Base-by-base conservation (phyloP, 140 eudicot genomes). In the Stevia rebaudiana region DNA sequence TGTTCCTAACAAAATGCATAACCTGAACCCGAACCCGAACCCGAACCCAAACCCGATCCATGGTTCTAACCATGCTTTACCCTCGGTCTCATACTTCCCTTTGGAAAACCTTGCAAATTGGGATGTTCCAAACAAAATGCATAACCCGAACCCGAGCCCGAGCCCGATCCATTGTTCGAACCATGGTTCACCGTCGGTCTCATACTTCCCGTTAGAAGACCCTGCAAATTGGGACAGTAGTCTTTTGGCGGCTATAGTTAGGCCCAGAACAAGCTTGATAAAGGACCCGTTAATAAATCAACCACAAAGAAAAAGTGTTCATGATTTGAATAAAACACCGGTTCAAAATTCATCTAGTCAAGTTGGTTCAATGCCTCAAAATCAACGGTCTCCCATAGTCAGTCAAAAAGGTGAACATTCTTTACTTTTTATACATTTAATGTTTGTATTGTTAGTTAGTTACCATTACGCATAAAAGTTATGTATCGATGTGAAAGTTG, bases 191-290 rank as follows among this genome's bases (percentile, higher is more conserved):
- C 54, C 63, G 4, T 30, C 76, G 0, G 18, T 37, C 54, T 16
- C 75, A 11, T 66, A 50, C 51, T 70, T 65, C 53, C 73, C 61
- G 0, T 54, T 59, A 6, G 52, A 44, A 68, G 79, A 67, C 53
- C 71, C 73, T 50, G 61, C 79, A 62, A 65, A 74, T 58, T 76
- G 79, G 78, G 60, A 68, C 33, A 24, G 47, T 76, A 63, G 57
- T 55, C 76, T 74, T 48, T 74, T 79, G 67, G 82, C 76, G 5
- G 84, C 74, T 68, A 44, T 84, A 21, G 56, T 78, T 7, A 69
- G 70, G 15, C 63, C 58, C 11, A 55, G 18, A 36, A 48, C 42
- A 42, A 65, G 33, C 30, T 13, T 61, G 6, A 59, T 23, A 16
- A 19, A 51, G 43, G 59, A 16, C 4, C 50, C 76, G 31, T 56